A percentile compares a stretch with the other conserved stretches of the same genome.
These are phyloP conservation scores for Podospora conica DNA, from an alignment of 495 filamentous ascomycete genomes.

Conservation along the genomic window DNA sequence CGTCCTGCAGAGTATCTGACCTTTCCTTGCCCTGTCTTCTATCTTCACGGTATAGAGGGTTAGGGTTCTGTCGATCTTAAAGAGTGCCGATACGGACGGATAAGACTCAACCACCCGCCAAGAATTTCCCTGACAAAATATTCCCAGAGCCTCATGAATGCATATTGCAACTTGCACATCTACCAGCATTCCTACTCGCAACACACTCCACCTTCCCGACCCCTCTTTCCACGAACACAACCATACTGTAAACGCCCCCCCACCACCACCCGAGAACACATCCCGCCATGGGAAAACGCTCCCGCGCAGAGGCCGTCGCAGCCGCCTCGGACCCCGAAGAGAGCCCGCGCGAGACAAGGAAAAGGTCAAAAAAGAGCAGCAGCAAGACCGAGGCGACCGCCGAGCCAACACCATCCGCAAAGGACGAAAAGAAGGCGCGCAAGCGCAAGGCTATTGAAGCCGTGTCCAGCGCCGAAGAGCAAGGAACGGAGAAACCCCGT, in stretches of 20 bases:
- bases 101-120: neutral
- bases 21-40: too few species aligned
- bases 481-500: neutral
- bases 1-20: too few species aligned
- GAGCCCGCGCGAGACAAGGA: neutral
- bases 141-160: neutral
- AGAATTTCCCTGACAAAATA: neutral
- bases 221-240: neutral
- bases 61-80: neutral
- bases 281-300: neutral
- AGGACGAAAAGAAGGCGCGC: conserved; percentile 17
- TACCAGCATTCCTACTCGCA: neutral
- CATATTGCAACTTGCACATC: too few species aligned
- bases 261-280: too few species aligned
- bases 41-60: neutral
- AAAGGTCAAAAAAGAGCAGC: neutral
- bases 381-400: neutral
- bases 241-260: neutral
- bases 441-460: neutral
- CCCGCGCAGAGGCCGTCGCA: neutral
- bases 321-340: neutral
- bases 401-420: neutral
- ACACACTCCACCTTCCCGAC: too few species aligned
- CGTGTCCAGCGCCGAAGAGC: neutral
- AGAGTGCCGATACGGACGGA: neutral